Conservation (phyloP, 108 stramenopile species). For the Asterionellopsis glacialis region DNA sequence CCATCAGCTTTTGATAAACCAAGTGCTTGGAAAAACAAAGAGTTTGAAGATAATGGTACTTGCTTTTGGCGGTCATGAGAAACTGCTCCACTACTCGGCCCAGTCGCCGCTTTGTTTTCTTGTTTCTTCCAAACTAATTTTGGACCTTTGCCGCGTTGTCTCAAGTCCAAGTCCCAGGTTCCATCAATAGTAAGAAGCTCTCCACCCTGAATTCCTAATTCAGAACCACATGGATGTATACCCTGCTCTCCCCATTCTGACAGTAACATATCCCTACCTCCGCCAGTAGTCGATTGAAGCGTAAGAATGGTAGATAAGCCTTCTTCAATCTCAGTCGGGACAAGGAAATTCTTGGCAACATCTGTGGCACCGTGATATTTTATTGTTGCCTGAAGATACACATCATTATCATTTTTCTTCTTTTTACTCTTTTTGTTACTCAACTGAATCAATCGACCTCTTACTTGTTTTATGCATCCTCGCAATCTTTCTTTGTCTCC, state of each 20-base stretch:
- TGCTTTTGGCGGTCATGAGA: constrained; percentile 60
- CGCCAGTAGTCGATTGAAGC: constrained; percentile 3
- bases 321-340: constrained; percentile 1
- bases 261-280: constrained; percentile 2
- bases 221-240: constrained; percentile 3
- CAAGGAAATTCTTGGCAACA: constrained; percentile 59
- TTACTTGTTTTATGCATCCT: constrained; percentile 39
- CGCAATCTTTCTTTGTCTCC: constrained; percentile 17
- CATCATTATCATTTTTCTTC: background rate
- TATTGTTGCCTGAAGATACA: constrained; percentile 55
- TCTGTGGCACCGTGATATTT: constrained; percentile 84
- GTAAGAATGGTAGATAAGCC: background rate
- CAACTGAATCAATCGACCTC: constrained; percentile 27
- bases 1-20: constrained; percentile 61
- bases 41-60: constrained; percentile 41
- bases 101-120: background rate
- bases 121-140: constrained; percentile 12
- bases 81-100: constrained; percentile 1
- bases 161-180: constrained; percentile 27
- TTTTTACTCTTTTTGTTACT: constrained; percentile 3
- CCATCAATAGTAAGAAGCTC: constrained; percentile 39
- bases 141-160: constrained; percentile 15
- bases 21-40: constrained; percentile 51
- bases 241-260: constrained; percentile 33
- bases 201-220: constrained; percentile 38